These are phyloP conservation scores for Neofusicoccum laricinum DNA, from an alignment of 2,329 filamentous ascomycete species.

Conservation along the genomic window DNA sequence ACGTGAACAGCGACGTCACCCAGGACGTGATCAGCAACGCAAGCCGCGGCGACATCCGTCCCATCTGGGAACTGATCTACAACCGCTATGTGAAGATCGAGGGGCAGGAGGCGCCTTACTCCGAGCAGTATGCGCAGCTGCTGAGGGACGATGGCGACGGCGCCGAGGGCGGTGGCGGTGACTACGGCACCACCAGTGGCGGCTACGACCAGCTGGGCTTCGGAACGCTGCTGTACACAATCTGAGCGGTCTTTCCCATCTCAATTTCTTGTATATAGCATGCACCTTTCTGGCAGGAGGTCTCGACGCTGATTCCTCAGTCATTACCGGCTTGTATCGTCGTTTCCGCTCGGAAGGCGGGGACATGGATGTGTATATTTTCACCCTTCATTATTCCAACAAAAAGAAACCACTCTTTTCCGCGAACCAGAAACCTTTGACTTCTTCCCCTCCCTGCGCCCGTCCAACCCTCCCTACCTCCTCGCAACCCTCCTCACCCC, in stretches of 20 bases:
- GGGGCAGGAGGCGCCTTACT: conserved; percentile 37
- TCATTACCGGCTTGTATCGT: no score
- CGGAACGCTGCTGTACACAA: conserved; percentile 29
- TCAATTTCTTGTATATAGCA: neutral
- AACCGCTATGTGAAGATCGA: conserved; percentile 39
- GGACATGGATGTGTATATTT: no score
- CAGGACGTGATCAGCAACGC: conserved; percentile 33
- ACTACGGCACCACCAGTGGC: conserved; percentile 42
- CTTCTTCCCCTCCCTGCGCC: no score
- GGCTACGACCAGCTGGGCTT: conserved; percentile 43
- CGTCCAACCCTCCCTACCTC: neutral
- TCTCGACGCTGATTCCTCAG: no score
- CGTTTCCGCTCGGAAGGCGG: no score
- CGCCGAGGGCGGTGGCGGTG: conserved; percentile 45
- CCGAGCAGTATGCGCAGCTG: conserved; percentile 32
- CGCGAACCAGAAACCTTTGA: no score
- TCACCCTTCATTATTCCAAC: no score
- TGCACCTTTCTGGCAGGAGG: neutral
- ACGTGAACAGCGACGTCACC: conserved; percentile 38
- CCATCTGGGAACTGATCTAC: conserved; percentile 40
- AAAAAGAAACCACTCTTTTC: no score
- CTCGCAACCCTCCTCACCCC: neutral
- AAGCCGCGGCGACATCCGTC: conserved; percentile 35
- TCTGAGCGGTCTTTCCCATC: neutral
- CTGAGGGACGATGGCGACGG: conserved; percentile 34